phyloP scores from a whole-genome alignment of 2,329 filamentous ascomycete species.

The Neofusicoccum ribis region DNA sequence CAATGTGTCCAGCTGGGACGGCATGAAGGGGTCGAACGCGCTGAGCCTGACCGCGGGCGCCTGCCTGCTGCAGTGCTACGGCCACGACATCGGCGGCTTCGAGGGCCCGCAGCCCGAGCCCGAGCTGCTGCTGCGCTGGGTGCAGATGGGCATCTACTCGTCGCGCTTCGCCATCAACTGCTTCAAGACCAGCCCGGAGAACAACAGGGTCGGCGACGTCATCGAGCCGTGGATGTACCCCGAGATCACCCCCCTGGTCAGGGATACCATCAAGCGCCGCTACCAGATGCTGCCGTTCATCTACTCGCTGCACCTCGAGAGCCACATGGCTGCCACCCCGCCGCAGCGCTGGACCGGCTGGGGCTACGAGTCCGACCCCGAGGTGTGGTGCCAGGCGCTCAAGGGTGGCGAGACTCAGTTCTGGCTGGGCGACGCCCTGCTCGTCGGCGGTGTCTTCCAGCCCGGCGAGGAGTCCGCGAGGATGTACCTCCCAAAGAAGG shows the following conservation, averaged over 20 bases:
- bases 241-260: slow-evolving; percentile 62
- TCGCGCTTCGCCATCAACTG: slow-evolving; percentile 75
- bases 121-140: slow-evolving; percentile 71
- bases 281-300: slow-evolving; percentile 73
- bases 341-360: slow-evolving; percentile 73
- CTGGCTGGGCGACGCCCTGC: slow-evolving; percentile 68
- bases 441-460: slow-evolving; percentile 65
- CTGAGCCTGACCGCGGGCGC: slow-evolving; percentile 64
- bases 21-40: slow-evolving; percentile 71
- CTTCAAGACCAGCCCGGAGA: slow-evolving; percentile 68
- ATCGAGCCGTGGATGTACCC: slow-evolving; percentile 81
- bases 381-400: slow-evolving; percentile 63
- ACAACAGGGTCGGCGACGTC: slow-evolving; percentile 69
- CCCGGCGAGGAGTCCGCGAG: slow-evolving; percentile 54
- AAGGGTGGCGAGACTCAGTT: slow-evolving; percentile 69
- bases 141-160: slow-evolving; percentile 70
- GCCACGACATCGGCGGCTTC: slow-evolving; percentile 75
- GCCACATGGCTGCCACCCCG: slow-evolving; percentile 61
- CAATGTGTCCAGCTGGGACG: slow-evolving; percentile 72
- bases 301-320: slow-evolving; percentile 64
- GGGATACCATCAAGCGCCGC: slow-evolving; percentile 66
- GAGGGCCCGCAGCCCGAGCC: slow-evolving; percentile 71
- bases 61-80: slow-evolving; percentile 66
- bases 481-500: slow-evolving; percentile 62
- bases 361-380: slow-evolving; percentile 67